Evolutionary conservation across 345 rosid species (phyloP), one percentile per base, ranked within the genome.

Genomic region (Trapa bicornis): DNA sequence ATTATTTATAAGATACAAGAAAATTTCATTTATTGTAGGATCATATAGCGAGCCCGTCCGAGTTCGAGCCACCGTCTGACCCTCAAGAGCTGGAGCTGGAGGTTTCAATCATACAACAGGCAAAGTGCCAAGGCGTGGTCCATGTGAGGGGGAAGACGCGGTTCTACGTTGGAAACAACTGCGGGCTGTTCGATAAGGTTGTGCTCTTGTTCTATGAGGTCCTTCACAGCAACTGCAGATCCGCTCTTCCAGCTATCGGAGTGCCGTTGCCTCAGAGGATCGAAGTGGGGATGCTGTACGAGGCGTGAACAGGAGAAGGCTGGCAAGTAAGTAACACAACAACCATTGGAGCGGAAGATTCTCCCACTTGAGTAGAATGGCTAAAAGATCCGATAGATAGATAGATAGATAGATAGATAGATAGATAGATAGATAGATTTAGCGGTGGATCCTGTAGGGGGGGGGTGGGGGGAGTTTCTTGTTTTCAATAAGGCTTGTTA

Each of bases 211-310:
- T 87, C 69, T 87, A 85, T 67, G 87, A 85, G 73, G 78, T 80
- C 42, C 41, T 87, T 82, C 87, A 85, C 57, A 72, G 74, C 63
- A 87, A 87, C 50, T 85, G 87, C 32, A 81, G 92, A 74, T 77
- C 92, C 16, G 83, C 87, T 9, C 75, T 87, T 65, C 92, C 89
- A 36, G 79, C 83, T 36, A 70, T 87, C 16, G 86, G 85, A 47
- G 76, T 83, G 72, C 86, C 85, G 0, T 74, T 72, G 22, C 69
- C 73, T 4, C 84, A 85, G 45, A 76, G 83, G 3, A 82, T 83
- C 29, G 89, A 87, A 67, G 86, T 87, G 2, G 89, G 87, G 57
- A 85, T 87, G 92, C 75, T 83, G 3, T 85, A 87, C 3, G 87
- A 84, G 70, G 89, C 84, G 52, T 87, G 71, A 80, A 70, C 9